These are phyloP conservation scores for Talaromyces sp. DNA, from an alignment of 2,329 filamentous ascomycete species.

Conservation along the genomic window DNA sequence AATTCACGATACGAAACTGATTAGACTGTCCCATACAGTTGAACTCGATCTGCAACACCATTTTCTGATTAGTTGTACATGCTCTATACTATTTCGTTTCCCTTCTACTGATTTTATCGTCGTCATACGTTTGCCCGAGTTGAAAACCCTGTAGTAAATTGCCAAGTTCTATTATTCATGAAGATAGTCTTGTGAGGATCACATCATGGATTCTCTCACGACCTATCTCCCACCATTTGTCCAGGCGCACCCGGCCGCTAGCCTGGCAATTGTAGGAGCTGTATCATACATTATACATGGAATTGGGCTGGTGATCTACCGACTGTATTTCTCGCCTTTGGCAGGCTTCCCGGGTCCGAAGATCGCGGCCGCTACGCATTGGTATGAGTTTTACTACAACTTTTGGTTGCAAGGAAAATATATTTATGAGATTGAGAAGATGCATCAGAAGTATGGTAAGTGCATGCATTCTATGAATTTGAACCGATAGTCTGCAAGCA, in stretches of 20 bases:
- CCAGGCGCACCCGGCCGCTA: background rate
- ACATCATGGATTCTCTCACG: conserved; percentile 4
- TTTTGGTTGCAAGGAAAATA: conserved; percentile 25
- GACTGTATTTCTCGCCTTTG: conserved; percentile 23
- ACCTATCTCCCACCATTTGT: background rate
- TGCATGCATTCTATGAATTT: conserved; percentile 13
- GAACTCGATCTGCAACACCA: background rate
- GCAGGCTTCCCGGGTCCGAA: conserved; percentile 22
- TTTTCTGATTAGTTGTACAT: background rate
- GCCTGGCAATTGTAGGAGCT: background rate
- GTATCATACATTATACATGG: conserved; percentile 1
- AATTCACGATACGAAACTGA: background rate
- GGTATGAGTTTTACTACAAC: conserved; percentile 27
- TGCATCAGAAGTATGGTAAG: conserved; percentile 34
- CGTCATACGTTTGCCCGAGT: background rate
- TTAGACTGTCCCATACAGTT: background rate
- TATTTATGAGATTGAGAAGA: conserved; percentile 26
- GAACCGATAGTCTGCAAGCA: background rate
- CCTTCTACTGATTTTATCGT: background rate
- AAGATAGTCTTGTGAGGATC: background rate
- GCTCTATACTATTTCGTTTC: background rate
- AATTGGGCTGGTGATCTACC: conserved; percentile 18
- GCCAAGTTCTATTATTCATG: background rate
- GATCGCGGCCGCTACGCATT: conserved; percentile 21
- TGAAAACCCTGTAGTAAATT: background rate